Evolutionary conservation across 352 stramenopile species (phyloP), one percentile per base, ranked within the genome.

Genomic region (Phytophthora tubulina): DNA sequence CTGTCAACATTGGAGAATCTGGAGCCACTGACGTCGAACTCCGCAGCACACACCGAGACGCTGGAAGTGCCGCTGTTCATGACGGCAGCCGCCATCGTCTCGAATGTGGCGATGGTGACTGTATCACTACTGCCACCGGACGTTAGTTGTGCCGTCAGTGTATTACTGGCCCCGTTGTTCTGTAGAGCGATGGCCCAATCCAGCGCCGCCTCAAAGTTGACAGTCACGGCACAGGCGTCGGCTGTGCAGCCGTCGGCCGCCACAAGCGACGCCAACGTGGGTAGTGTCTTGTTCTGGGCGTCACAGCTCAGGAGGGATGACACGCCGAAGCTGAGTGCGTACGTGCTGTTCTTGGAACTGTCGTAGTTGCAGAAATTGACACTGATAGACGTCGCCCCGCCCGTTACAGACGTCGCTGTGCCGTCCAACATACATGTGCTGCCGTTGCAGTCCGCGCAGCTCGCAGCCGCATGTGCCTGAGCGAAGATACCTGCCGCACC

Each of bases 361-460:
- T 90, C 82, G 55, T 79, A 93, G 67, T 94, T 93, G 79, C 88
- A 95, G 58, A 93, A 73, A 33, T 85, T 77, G 39, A 95, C 52
- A 14, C 49, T 64, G 27, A 93, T 49, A 45, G 77, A 78, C 49
- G 72, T 77, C 36, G 75, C 70, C 33, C 82, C 82, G 10, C 72
- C 82, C 33, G 61, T 71, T 10, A 94, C 41, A 4, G 53, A 49
- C 32, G 76, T 75, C 8, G 62, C 49, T 8, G 67, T 62, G 63
- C 76, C 71, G 58, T 93, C 82, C 38, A 94, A 70, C 41, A 95
- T 75, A 63, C 88, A 95, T 3, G 72, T 79, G 27, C 78, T 73
- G n/a, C 70, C 71, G 5, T 66, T 27, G 65, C 88, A 95, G 13
- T 93, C 86, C 3, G 65, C 41, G 59, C 86, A 95, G 15, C 59